Conservation (phyloP, 2,329 filamentous ascomycete genomes). For the Colletotrichum endophyticum region DNA sequence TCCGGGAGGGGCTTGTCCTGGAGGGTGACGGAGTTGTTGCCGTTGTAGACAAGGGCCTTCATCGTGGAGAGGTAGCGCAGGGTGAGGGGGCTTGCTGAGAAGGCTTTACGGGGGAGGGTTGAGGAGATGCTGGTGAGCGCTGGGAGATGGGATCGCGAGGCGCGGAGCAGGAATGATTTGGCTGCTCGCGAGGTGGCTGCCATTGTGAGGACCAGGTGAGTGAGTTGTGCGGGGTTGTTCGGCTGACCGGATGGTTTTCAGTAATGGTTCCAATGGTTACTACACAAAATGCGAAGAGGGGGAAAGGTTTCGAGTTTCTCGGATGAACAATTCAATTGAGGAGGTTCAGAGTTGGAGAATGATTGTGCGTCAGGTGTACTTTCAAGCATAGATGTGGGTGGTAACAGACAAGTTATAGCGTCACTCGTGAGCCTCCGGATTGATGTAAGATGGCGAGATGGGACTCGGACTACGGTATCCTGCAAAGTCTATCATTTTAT, state of each 20-base stretch:
- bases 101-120: neutral
- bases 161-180: neutral
- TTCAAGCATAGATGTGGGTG: neutral
- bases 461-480: neutral
- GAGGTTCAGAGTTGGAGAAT: neutral
- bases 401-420: neutral
- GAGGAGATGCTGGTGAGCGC: neutral
- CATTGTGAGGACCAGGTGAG: neutral
- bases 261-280: neutral
- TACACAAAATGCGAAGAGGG: neutral
- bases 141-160: neutral
- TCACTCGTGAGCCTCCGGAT: neutral
- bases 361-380: neutral
- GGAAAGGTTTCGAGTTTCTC: rapidly evolving
- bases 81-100: neutral
- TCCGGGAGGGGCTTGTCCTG: conserved; percentile 34
- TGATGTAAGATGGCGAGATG: neutral
- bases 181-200: neutral
- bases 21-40: conserved; percentile 36
- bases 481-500: neutral
- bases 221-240: neutral
- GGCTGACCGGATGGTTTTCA: neutral
- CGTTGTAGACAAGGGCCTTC: conserved; percentile 52
- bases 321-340: neutral
- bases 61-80: conserved; percentile 31